These are phyloP conservation scores for Fereydounia khargensis DNA, from an alignment of 1,284 basidiomycete genomes.

Conservation along the genomic window DNA sequence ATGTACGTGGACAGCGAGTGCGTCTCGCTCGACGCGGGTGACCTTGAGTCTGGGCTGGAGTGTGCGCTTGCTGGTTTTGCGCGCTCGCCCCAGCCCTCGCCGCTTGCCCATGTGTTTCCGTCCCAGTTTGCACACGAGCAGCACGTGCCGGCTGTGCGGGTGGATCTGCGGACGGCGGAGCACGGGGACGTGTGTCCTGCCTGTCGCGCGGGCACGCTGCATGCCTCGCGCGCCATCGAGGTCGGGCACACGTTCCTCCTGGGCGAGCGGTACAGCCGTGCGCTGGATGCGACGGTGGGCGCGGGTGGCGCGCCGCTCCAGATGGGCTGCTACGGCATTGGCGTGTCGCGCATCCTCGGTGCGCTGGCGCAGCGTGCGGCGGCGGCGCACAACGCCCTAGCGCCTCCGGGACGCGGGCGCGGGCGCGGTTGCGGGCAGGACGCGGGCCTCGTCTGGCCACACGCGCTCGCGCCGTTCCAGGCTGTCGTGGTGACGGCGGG, in stretches of 20 bases:
- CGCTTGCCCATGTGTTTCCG: conserved; percentile 28
- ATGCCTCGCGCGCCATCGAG: conserved; percentile 51
- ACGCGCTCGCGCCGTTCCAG: conserved; percentile 40
- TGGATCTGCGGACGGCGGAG: conserved; percentile 26
- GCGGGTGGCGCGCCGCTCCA: conserved; percentile 34
- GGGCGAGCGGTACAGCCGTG: conserved; percentile 52
- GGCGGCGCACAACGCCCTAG: conserved; percentile 1
- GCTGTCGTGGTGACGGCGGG: conserved; percentile 13
- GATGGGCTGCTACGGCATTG: conserved; percentile 59
- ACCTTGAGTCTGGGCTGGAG: conserved; percentile 32
- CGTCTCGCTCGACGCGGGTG: conserved; percentile 24
- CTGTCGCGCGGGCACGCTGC: conserved; percentile 37
- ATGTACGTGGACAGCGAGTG: conserved; percentile 35
- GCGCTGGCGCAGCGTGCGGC: conserved; percentile 45
- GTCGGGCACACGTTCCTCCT: conserved; percentile 58
- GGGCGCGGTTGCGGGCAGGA: background rate
- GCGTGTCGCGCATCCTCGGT: conserved; percentile 56
- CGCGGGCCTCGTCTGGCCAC: conserved; percentile 51
- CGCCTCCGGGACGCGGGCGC: background rate
- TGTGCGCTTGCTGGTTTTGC: conserved; percentile 10
- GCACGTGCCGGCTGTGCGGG: conserved; percentile 6
- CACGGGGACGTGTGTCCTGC: conserved; percentile 33
- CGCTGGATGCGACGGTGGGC: conserved; percentile 25
- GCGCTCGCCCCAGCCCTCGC: too few relatives aligned
- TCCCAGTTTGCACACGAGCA: conserved; percentile 12